Conservation (phyloP, 805 yeast species). For the Saturnispora sanitii region DNA sequence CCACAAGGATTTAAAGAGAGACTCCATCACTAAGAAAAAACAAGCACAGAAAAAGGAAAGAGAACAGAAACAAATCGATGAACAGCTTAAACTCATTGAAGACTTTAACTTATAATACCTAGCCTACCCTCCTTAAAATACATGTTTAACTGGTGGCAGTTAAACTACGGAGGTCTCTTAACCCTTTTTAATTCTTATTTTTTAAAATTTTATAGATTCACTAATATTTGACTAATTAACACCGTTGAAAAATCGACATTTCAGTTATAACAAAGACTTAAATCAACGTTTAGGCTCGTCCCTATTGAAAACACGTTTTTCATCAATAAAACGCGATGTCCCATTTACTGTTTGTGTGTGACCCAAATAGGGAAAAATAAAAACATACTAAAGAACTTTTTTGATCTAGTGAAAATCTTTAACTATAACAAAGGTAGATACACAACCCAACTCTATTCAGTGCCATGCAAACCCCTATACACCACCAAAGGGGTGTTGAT, state of each 20-base stretch:
- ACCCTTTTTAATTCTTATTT: neutral
- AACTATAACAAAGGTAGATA: neutral
- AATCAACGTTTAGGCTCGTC: too few relatives aligned
- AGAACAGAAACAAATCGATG: constrained; percentile 33
- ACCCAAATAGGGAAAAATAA: neutral
- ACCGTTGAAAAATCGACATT: too few relatives aligned
- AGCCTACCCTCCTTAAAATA: too few relatives aligned
- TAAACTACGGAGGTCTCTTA: too few relatives aligned
- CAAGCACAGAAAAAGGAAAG: constrained; percentile 22
- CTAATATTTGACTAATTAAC: too few relatives aligned
- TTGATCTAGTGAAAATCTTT: neutral
- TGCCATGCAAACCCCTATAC: too few relatives aligned
- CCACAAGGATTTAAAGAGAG: constrained; percentile 32
- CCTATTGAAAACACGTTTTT: too few relatives aligned
- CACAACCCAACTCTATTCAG: too few relatives aligned
- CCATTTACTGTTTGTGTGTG: neutral
- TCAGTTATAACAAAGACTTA: too few relatives aligned
- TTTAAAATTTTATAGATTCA: too few relatives aligned
- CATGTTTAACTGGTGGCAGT: too few relatives aligned
- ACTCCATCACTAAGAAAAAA: constrained; percentile 22
- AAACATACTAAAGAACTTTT: neutral
- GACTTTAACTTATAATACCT: constrained; percentile 28
- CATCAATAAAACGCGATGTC: neutral
- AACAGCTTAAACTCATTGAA: constrained; percentile 39
- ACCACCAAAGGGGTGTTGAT: neutral